phyloP scores from a whole-genome alignment of 2,329 filamentous ascomycete genomes.

The Fusarium tuaranense region DNA sequence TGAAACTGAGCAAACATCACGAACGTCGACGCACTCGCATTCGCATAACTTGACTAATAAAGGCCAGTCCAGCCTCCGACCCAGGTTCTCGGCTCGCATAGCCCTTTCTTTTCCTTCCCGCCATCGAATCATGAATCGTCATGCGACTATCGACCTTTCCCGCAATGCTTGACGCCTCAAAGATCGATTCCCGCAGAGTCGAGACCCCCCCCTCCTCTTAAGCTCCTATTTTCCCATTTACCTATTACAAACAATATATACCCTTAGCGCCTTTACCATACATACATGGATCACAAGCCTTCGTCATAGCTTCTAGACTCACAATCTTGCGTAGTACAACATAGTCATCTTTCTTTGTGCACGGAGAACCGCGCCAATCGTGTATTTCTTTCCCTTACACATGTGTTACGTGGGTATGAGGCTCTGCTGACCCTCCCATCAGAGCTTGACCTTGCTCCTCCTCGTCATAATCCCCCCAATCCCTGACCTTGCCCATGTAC shows the following conservation, averaged over 20 bases:
- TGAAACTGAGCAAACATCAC: too few relatives aligned
- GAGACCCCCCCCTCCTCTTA: neutral
- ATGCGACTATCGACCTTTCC: neutral
- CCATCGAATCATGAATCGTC: neutral
- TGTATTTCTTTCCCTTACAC: neutral
- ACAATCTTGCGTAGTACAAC: neutral
- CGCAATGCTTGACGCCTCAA: neutral
- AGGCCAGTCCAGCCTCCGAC: neutral
- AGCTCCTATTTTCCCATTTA: neutral
- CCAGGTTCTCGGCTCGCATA: neutral
- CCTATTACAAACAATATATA: neutral
- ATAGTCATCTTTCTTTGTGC: neutral
- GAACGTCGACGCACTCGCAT: neutral
- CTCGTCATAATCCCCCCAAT: neutral
- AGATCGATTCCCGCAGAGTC: neutral
- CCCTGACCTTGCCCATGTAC: neutral
- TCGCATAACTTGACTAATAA: neutral
- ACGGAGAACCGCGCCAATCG: neutral
- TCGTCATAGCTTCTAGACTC: neutral
- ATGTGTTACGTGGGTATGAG: neutral
- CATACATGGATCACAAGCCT: neutral
- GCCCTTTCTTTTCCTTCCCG: neutral
- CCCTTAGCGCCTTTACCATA: neutral
- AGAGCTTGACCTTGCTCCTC: neutral
- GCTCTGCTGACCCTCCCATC: conserved; percentile 17